A percentile compares a stretch with the other conserved stretches of the same genome.
phyloP scores from a whole-genome alignment of 192 early-diverging fungal species.

The Gryganskiella cystojenkinii region DNA sequence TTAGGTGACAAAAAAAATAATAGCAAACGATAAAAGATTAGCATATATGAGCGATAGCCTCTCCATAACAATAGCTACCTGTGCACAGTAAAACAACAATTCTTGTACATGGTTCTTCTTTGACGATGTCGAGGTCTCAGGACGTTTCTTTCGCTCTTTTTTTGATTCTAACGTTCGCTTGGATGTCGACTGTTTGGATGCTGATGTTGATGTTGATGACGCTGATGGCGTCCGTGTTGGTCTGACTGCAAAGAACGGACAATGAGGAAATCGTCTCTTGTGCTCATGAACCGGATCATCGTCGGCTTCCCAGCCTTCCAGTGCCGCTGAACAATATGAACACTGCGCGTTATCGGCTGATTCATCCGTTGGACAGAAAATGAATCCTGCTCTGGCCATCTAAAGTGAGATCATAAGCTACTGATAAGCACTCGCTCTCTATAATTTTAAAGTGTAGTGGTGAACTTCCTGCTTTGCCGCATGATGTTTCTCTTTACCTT shows the following conservation, averaged over 20 bases:
- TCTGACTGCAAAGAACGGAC: constrained; percentile 44
- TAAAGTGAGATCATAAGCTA: constrained; percentile 4
- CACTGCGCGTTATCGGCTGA: constrained; percentile 42
- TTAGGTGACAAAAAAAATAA: too few species aligned
- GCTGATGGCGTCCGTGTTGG: constrained; percentile 15
- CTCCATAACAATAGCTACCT: too few species aligned
- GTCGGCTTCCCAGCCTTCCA: constrained; percentile 47
- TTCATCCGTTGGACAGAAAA: constrained; percentile 30
- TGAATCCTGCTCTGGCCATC: constrained; percentile 57
- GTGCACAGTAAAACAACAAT: too few species aligned
- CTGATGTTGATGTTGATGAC: constrained; percentile 24
- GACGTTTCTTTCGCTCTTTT: background rate
- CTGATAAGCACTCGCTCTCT: too few species aligned
- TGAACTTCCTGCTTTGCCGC: too few species aligned
- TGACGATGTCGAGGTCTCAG: too few species aligned
- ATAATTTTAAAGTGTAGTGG: too few species aligned
- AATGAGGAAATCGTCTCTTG: constrained; percentile 28
- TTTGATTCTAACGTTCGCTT: constrained; percentile 10
- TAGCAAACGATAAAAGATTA: too few species aligned
- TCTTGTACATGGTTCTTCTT: too few species aligned
- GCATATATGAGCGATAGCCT: too few species aligned
- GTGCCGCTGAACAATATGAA: constrained; percentile 39
- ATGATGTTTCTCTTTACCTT: constrained; percentile 24
- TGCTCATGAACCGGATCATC: constrained; percentile 56
- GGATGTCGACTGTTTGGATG: constrained; percentile 18